Percentiles rank a stretch among this genome's conserved stretches.
phyloP scores from a whole-genome alignment of 768 basidiomycete species.

The Myochromella boudieri region DNA sequence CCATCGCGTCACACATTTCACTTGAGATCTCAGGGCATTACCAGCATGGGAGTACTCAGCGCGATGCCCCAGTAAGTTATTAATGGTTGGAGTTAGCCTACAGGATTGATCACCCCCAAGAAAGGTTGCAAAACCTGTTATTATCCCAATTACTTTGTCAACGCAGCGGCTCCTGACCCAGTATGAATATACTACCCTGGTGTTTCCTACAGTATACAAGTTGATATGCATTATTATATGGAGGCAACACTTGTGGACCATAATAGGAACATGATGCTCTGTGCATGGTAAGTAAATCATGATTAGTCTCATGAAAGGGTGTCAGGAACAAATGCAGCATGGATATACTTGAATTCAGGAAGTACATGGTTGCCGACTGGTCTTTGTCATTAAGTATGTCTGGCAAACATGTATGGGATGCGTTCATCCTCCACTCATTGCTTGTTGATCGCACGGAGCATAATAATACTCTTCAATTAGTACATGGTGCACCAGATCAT shows the following conservation, averaged over 20 bases:
- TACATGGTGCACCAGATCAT: slow-evolving; percentile 16
- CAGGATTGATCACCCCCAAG: too few species aligned
- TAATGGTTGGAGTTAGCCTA: too few species aligned
- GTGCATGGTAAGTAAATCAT: slow-evolving; percentile 13
- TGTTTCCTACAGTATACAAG: slow-evolving; percentile 14
- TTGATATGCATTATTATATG: slow-evolving; percentile 13
- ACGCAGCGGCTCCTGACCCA: too few species aligned
- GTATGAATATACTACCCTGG: slow-evolving; percentile 20
- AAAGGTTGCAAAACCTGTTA: too few species aligned
- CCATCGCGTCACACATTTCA: too few species aligned
- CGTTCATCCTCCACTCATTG: slow-evolving; percentile 22
- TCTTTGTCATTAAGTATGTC: neutral
- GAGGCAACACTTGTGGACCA: slow-evolving; percentile 15
- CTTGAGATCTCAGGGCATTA: too few species aligned
- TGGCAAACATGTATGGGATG: slow-evolving; percentile 25
- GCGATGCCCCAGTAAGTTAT: too few species aligned
- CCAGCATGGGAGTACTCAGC: too few species aligned
- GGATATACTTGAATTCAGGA: slow-evolving; percentile 27
- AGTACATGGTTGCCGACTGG: slow-evolving; percentile 3
- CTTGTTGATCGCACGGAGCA: slow-evolving; percentile 17
- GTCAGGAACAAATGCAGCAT: slow-evolving; percentile 28
- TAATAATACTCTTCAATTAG: slow-evolving; percentile 13
- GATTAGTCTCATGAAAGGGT: neutral
- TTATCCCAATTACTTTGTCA: too few species aligned
- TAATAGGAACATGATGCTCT: slow-evolving; percentile 10